Percentiles rank a stretch among this genome's conserved stretches.
Conservation (phyloP, 139 green algal genomes). For the Axilococcus clingmanii region DNA sequence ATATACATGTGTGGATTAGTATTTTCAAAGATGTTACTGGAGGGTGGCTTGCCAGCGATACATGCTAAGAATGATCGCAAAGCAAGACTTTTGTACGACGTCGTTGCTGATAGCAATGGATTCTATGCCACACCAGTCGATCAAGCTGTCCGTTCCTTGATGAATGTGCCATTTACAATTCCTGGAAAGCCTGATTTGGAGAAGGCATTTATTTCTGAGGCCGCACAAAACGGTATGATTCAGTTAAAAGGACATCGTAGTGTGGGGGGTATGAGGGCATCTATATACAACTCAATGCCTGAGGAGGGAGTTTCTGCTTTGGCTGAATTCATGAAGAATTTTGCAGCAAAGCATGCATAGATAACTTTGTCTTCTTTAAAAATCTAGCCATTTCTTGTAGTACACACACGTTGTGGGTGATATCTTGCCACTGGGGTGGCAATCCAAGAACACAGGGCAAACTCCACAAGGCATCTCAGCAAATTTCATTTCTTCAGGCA, state of each 20-base stretch:
- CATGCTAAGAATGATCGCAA: constrained; percentile 45
- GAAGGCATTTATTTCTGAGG: constrained; percentile 65
- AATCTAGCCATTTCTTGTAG: constrained; percentile 20
- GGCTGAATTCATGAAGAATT: constrained; percentile 86
- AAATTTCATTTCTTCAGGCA: constrained; percentile 43
- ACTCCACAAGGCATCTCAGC: constrained; percentile 75
- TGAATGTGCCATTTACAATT: constrained; percentile 99
- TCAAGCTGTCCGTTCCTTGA: constrained; percentile 66
- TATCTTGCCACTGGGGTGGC: constrained; percentile 57
- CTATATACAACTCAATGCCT: constrained; percentile 99
- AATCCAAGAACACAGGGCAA: constrained; percentile 78
- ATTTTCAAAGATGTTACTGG: constrained; percentile 79
- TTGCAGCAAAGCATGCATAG: constrained; percentile 44
- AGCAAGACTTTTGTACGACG: constrained; percentile 82
- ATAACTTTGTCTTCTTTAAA: constrained; percentile 1
- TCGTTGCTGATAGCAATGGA: constrained; percentile 68
- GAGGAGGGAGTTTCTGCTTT: constrained; percentile 76
- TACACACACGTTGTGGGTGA: constrained; percentile 64
- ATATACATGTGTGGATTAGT: constrained; percentile 98
- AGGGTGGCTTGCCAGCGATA: constrained; percentile 31
- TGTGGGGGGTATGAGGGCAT: constrained; percentile 96
- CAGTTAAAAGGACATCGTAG: constrained; percentile 96
- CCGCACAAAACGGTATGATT: constrained; percentile 38
- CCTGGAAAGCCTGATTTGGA: constrained; percentile 75
- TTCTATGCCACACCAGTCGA: constrained; percentile 90